Conservation (phyloP, 352 stramenopile species). For the Globisporangium abappressorium region DNA sequence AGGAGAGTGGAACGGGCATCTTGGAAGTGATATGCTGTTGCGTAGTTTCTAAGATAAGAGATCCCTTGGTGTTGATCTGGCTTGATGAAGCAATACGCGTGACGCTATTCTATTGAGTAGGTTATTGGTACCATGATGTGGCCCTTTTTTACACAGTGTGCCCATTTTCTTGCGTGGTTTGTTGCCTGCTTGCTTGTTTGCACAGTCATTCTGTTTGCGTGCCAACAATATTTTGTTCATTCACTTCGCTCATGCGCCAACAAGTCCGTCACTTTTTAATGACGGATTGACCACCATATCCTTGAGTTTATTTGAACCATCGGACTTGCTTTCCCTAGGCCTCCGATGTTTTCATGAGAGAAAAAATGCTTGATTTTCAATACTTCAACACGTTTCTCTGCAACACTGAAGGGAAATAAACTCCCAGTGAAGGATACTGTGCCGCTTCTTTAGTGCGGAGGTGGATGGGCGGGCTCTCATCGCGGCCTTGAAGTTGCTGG, state of each 20-base stretch:
- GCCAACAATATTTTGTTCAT: background rate
- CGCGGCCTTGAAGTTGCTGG: background rate
- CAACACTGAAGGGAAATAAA: background rate
- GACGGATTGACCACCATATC: background rate
- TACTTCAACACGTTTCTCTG: background rate
- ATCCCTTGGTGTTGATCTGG: background rate
- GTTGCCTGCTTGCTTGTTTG: constrained; percentile 6
- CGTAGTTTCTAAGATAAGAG: background rate
- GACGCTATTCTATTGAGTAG: background rate
- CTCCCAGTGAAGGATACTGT: background rate
- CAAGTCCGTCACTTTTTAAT: background rate
- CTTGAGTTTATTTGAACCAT: background rate
- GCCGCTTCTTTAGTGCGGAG: background rate
- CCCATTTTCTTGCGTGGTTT: constrained; percentile 3
- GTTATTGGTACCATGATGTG: background rate
- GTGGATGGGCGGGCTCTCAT: background rate
- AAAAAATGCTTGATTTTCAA: background rate
- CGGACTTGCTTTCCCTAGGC: background rate
- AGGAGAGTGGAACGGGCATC: background rate
- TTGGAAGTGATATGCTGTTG: background rate
- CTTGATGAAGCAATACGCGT: background rate
- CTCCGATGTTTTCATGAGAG: background rate
- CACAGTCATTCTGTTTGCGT: constrained; percentile 1
- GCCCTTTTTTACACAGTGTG: background rate
- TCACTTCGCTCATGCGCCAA: background rate